These are phyloP conservation scores for Citrullus colocynthis DNA, from an alignment of 306 rosid species.

Conservation along the genomic window DNA sequence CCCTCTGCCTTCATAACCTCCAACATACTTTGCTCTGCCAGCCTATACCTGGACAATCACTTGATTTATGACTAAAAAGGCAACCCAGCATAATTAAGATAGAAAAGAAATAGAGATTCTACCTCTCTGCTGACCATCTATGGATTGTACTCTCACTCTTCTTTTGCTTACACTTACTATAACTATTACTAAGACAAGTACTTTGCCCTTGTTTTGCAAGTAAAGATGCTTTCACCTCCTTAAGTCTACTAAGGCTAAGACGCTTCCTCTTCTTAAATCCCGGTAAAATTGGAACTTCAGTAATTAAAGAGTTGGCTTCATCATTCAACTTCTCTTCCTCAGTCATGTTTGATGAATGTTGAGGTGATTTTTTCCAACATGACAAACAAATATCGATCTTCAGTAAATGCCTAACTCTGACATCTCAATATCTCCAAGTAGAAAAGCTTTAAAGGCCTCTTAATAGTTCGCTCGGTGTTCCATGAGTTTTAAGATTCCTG, in stretches of 20 bases:
- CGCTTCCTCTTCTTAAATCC: slow-evolving; percentile 33
- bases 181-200: slow-evolving; percentile 2
- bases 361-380: slow-evolving; percentile 17
- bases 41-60: slow-evolving; percentile 36
- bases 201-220: slow-evolving; percentile 11
- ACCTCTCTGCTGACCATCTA: slow-evolving; percentile 72
- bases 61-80: not conserved
- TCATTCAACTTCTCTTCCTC: slow-evolving; percentile 26
- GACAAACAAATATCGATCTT: slow-evolving; percentile 12
- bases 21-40: slow-evolving; percentile 58
- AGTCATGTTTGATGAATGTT: slow-evolving; percentile 15
- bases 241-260: slow-evolving; percentile 34
- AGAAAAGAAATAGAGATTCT: not conserved
- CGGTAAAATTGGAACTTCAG: slow-evolving; percentile 22
- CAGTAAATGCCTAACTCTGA: slow-evolving; percentile 29
- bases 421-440: slow-evolving; percentile 13
- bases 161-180: slow-evolving; percentile 21
- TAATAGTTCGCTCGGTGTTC: not conserved
- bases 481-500: not conserved
- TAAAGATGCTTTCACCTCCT: slow-evolving; percentile 31
- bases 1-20: slow-evolving; percentile 53
- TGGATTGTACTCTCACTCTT: slow-evolving; percentile 19
- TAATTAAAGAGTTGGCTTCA: slow-evolving; percentile 26
- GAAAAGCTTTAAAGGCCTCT: not conserved
- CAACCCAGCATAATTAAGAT: not conserved